Base-by-base conservation (phyloP, 192 early-diverging fungal genomes). In the Chytriomyces confervae region DNA sequence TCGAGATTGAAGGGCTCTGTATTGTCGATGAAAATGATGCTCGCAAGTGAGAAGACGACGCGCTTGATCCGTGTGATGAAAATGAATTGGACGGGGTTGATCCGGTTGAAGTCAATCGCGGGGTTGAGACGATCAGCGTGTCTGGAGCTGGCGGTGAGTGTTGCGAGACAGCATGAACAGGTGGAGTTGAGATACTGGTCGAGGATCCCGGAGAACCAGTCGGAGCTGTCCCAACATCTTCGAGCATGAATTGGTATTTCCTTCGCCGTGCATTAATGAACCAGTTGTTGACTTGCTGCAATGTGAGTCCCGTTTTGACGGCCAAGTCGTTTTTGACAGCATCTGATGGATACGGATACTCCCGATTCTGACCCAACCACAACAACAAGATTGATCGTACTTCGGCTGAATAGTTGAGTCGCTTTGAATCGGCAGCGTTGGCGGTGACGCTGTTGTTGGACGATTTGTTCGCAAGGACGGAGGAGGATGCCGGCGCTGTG, bases 261-360 rank as follows among this genome's bases (percentile, higher is more conserved):
- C 91, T 79, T 18, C 91, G 76, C 5, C 91, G 77, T 0, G 91
- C 91, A 81, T 93, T 93, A 43, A 93, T 93, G 68, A 93, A 93
- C 91, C 91, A 93, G 75, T 93, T 91, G 67, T 88, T 91, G 67
- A 93, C 91, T 69, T 93, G 91, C 64, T 87, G 89, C 62, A 91
- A 78, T 1, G 85, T 90, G 23, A 93, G 77, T 0, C 82, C 80
- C 0, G 91, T 92, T 44, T 84, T 81, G 23, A 78, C 62, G 11
- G 85, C 84, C 27, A 93, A 71, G 13, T 73, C 75, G 27, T 78
- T 69, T 75, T 93, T 93, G 45, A 89, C 87, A 7, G 86, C 86
- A 61, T 93, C 91, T 7, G 87, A 89, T 1, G 91, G 91, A 61
- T 91, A 93, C 11, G 91, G 91, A 51, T 93, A 89, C 18, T 82